Evolutionary conservation across 139 green algal species (phyloP).

Genomic region (Closterium sp.): DNA sequence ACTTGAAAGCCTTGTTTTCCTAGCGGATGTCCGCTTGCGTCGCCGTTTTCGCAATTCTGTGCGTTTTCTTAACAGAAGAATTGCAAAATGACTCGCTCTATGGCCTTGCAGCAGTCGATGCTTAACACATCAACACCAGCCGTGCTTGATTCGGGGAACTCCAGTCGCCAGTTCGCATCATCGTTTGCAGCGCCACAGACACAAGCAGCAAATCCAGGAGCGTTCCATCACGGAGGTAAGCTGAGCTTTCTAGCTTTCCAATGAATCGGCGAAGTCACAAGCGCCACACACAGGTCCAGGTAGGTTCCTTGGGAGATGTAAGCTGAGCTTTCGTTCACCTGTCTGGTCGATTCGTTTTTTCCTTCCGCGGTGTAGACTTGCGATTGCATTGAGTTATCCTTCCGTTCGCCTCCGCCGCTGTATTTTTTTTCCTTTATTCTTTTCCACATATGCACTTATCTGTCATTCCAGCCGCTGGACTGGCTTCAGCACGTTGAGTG

Average conservation of each 20-base stretch:
- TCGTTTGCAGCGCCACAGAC: constrained; percentile 40
- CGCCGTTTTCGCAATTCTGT: background rate
- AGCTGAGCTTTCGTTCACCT: background rate
- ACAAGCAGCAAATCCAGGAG: constrained; percentile 32
- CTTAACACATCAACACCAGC: constrained; percentile 30
- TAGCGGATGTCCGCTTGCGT: background rate
- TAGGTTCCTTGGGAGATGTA: constrained; percentile 8
- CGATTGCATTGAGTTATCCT: background rate
- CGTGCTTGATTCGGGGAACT: constrained; percentile 43
- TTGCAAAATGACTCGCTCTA: background rate
- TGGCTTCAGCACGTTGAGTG: too few species aligned
- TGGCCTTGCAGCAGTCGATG: constrained; percentile 31
- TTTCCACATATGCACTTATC: too few species aligned
- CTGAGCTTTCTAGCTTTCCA: too few species aligned
- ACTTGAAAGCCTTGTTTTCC: background rate
- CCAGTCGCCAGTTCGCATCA: constrained; percentile 26
- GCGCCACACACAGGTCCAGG: too few species aligned
- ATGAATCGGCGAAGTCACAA: background rate
- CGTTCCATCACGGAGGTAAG: constrained; percentile 44
- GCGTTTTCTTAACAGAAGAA: background rate
- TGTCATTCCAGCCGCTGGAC: too few species aligned
- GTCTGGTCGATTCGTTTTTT: background rate
- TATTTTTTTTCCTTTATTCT: background rate
- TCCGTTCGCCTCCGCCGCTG: too few species aligned
- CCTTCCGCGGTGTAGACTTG: background rate